These are phyloP conservation scores for Hericium alpestre DNA, from an alignment of 768 basidiomycete genomes.

Conservation along the genomic window DNA sequence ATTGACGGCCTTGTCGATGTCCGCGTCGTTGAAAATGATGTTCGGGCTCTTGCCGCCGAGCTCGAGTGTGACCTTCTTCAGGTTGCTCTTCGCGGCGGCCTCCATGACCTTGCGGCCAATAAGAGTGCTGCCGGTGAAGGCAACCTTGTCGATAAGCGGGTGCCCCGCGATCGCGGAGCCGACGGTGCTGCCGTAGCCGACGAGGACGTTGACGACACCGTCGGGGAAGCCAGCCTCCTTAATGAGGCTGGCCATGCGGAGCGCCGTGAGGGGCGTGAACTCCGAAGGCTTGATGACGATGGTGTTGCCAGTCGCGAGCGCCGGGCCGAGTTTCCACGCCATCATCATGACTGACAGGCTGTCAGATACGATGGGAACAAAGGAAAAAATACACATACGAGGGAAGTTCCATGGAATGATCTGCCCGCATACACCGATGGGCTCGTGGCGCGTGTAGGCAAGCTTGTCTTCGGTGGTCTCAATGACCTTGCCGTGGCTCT, in stretches of 20 bases:
- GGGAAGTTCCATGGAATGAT: conserved; percentile 66
- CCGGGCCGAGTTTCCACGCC: conserved; percentile 53
- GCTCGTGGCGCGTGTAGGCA: conserved; percentile 53
- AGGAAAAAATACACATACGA: conserved; percentile 18
- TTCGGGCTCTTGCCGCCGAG: conserved; percentile 57
- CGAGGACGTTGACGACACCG: conserved; percentile 52
- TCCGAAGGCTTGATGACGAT: conserved; percentile 60
- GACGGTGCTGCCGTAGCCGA: conserved; percentile 43
- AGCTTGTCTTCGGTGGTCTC: conserved; percentile 44
- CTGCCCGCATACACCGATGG: conserved; percentile 43
- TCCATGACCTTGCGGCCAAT: conserved; percentile 57
- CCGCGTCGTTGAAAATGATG: conserved; percentile 53
- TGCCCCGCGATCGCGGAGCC: conserved; percentile 50
- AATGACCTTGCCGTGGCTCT: conserved; percentile 65
- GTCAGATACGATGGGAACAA: neutral
- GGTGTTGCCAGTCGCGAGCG: conserved; percentile 53
- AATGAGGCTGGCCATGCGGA: conserved; percentile 34
- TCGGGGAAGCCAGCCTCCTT: conserved; percentile 52
- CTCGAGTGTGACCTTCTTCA: conserved; percentile 64
- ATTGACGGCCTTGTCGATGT: conserved; percentile 45
- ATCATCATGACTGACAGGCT: conserved; percentile 36
- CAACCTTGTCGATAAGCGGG: conserved; percentile 52
- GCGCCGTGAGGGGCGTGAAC: conserved; percentile 50
- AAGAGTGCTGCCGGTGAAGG: conserved; percentile 63
- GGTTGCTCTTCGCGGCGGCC: conserved; percentile 49